phyloP scores from a whole-genome alignment of 1,284 basidiomycete species.

The Xanthoconium separans region DNA sequence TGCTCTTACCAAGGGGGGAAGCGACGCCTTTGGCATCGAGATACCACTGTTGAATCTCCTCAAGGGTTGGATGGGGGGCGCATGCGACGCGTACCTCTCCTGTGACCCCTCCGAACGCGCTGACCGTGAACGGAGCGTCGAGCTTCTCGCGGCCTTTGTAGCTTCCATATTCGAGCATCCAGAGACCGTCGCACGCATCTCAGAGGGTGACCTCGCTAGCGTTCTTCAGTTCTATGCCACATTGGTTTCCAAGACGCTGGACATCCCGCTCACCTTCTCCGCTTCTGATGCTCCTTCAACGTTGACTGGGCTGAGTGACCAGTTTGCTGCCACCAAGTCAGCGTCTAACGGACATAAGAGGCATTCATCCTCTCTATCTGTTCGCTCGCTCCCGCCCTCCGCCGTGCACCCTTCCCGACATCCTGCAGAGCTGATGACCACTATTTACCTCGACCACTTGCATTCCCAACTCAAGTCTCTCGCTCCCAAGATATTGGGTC shows the following conservation, averaged over 20 bases:
- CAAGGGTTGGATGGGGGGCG: constrained; percentile 60
- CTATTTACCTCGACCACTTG: constrained; percentile 65
- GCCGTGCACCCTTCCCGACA: constrained; percentile 35
- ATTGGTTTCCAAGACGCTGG: constrained; percentile 55
- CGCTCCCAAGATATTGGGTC: constrained; percentile 49
- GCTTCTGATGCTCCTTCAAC: constrained; percentile 25
- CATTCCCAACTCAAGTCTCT: constrained; percentile 56
- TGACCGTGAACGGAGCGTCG: constrained; percentile 62
- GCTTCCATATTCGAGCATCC: constrained; percentile 46
- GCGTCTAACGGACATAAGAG: constrained; percentile 48
- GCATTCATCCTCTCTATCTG: constrained; percentile 40
- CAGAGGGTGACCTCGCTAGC: constrained; percentile 51
- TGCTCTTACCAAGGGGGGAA: constrained; percentile 56
- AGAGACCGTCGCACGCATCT: constrained; percentile 56
- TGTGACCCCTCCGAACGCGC: constrained; percentile 42
- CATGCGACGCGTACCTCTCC: constrained; percentile 53
- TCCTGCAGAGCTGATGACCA: constrained; percentile 58
- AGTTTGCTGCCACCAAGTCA: constrained; percentile 25
- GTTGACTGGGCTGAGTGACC: constrained; percentile 21
- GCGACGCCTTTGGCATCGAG: constrained; percentile 66
- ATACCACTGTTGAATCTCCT: constrained; percentile 51
- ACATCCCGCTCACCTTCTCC: constrained; percentile 32
- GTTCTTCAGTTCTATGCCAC: constrained; percentile 58
- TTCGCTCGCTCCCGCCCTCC: constrained; percentile 24
- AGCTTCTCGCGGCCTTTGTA: constrained; percentile 57